Evolutionary conservation across 2,329 filamentous ascomycete species (phyloP).

Genomic region (Pseudogymnoascus sp.): DNA sequence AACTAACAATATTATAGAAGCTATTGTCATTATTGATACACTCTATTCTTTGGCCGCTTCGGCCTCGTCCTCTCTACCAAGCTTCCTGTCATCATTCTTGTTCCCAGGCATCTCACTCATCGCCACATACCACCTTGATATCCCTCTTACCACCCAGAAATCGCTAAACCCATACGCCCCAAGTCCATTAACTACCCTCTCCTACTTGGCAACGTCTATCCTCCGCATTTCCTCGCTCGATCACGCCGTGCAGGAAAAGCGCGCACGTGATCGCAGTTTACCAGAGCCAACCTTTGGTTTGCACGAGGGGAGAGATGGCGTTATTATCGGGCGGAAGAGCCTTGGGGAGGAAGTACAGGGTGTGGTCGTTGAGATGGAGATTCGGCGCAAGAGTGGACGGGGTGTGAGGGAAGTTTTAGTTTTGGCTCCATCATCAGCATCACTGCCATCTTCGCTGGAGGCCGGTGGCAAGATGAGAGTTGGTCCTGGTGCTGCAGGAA

Average conservation of each 20-base stretch:
- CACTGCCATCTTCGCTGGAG: neutral
- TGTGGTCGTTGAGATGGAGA: slow-evolving; percentile 75
- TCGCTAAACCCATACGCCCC: slow-evolving; percentile 51
- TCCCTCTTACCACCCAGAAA: slow-evolving; percentile 44
- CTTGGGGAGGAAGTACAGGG: slow-evolving; percentile 33
- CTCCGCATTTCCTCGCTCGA: slow-evolving; percentile 64
- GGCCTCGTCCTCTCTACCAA: slow-evolving; percentile 48
- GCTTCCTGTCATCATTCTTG: slow-evolving; percentile 61
- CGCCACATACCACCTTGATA: slow-evolving; percentile 74
- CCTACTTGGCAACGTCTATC: slow-evolving; percentile 82
- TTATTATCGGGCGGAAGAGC: slow-evolving; percentile 48
- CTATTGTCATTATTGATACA: slow-evolving; percentile 70
- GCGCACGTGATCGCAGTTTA: slow-evolving; percentile 66
- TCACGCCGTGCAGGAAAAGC: slow-evolving; percentile 65
- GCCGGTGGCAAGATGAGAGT: neutral
- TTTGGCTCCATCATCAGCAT: slow-evolving; percentile 28
- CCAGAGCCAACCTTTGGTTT: slow-evolving; percentile 73
- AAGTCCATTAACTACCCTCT: slow-evolving; percentile 60
- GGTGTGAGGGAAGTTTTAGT: slow-evolving; percentile 63
- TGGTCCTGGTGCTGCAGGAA: slow-evolving; percentile 33
- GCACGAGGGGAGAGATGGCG: slow-evolving; percentile 66
- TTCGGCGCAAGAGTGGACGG: slow-evolving; percentile 73
- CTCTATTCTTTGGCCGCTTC: slow-evolving; percentile 57
- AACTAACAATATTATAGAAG: slow-evolving; percentile 39
- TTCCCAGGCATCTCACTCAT: slow-evolving; percentile 65